These are phyloP conservation scores for Hanseniaspora lindneri DNA, from an alignment of 805 yeast species.

Conservation along the genomic window DNA sequence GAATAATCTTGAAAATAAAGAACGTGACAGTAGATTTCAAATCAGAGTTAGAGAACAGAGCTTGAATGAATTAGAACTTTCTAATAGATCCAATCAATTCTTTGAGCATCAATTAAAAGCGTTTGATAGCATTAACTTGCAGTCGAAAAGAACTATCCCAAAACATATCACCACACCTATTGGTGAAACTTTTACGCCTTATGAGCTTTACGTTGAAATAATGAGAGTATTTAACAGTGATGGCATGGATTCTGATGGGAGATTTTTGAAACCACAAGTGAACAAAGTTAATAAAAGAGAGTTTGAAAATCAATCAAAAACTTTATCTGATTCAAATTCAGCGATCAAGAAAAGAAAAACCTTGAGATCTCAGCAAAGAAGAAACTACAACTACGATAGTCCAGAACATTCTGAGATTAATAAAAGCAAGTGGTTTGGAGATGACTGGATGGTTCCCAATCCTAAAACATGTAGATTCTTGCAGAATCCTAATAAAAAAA, in stretches of 20 bases:
- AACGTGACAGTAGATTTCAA: constrained; percentile 41
- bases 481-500: constrained; percentile 5
- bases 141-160: background rate
- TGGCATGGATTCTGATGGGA: constrained; percentile 31
- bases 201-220: constrained; percentile 33
- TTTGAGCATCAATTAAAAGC: constrained; percentile 52
- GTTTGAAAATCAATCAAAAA: no score
- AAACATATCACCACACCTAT: background rate
- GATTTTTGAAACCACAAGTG: constrained; percentile 41
- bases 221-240: constrained; percentile 23
- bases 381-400: background rate
- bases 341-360: constrained; percentile 16
- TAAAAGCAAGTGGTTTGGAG: background rate
- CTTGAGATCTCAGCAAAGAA: background rate
- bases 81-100: constrained; percentile 50
- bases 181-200: constrained; percentile 24
- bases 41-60: constrained; percentile 63
- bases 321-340: no score
- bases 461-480: constrained; percentile 4
- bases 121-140: constrained; percentile 35
- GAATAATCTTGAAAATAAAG: constrained; percentile 16
- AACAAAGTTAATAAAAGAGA: no score
- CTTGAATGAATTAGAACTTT: constrained; percentile 49
- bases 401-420: no score
- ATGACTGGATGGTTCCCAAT: constrained; percentile 11